phyloP scores from a whole-genome alignment of 305 asterid genomes.

The Salvia sclarea region DNA sequence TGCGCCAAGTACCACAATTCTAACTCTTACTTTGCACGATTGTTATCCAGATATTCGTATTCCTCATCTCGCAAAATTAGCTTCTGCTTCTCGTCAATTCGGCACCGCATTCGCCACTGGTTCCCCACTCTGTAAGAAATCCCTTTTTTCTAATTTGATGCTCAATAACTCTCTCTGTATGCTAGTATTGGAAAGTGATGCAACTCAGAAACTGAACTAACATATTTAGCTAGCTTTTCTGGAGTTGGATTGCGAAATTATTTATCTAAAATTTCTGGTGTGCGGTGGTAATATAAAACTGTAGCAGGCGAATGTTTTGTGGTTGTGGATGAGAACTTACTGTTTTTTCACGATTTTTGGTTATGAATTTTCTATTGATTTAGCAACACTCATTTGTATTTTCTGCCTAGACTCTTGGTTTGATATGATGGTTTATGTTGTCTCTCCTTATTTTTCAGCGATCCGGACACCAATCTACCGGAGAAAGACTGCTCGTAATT shows the following conservation, averaged over 20 bases:
- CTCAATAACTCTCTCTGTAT: too few relatives aligned
- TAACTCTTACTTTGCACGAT: neutral
- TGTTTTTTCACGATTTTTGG: neutral
- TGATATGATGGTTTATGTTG: conserved; percentile 12
- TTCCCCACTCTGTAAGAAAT: conserved; percentile 42
- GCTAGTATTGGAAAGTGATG: neutral
- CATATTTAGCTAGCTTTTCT: neutral
- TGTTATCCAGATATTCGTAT: conserved; percentile 38
- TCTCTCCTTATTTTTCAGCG: conserved; percentile 40
- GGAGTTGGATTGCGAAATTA: neutral
- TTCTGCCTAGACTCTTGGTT: neutral
- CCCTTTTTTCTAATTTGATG: neutral
- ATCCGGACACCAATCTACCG: conserved; percentile 35
- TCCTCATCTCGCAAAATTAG: conserved; percentile 19
- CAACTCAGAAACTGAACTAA: neutral
- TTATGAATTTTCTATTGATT: neutral
- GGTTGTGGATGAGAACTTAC: neutral
- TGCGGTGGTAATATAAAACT: neutral
- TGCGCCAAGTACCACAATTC: conserved; percentile 16
- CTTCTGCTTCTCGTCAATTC: conserved; percentile 30
- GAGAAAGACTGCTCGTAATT: conserved; percentile 31
- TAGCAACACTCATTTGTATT: neutral
- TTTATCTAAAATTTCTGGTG: neutral
- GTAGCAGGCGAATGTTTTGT: neutral
- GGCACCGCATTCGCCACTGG: conserved; percentile 50